phyloP scores from a whole-genome alignment of 805 yeast genomes.

The Yamadazyma nakazawae region DNA sequence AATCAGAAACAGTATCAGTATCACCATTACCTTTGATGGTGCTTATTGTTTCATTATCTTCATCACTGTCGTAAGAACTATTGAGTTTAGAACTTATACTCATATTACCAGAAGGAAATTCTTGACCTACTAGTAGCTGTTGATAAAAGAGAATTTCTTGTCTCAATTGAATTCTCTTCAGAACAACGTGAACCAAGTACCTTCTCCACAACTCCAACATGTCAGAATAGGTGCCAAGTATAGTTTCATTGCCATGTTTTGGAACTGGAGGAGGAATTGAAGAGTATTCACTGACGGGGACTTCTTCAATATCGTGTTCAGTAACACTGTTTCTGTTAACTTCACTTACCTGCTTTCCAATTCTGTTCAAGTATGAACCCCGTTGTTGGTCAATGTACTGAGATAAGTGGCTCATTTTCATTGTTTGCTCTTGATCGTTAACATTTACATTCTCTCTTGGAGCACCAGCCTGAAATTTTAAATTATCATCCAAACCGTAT shows the following conservation, averaged over 20 bases:
- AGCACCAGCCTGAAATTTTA: conserved; percentile 26
- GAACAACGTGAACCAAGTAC: conserved; percentile 33
- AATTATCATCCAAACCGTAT: conserved; percentile 18
- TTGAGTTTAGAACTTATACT: conserved; percentile 5
- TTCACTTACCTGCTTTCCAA: conserved; percentile 7
- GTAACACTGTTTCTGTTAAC: conserved; percentile 24
- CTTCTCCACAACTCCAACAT: conserved; percentile 27
- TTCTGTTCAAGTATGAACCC: conserved; percentile 11
- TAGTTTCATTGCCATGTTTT: conserved; percentile 17
- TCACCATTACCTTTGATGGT: neutral
- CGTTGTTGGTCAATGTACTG: conserved; percentile 27
- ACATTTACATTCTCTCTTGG: conserved; percentile 16
- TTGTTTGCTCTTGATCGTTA: conserved; percentile 2
- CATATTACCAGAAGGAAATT: conserved; percentile 6
- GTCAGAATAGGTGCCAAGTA: conserved; percentile 11
- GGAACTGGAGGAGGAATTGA: conserved; percentile 28
- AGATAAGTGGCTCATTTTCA: conserved; percentile 22
- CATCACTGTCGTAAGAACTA: conserved; percentile 10
- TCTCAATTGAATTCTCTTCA: conserved; percentile 36
- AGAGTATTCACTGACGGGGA: conserved; percentile 13
- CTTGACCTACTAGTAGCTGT: conserved; percentile 15
- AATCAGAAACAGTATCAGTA: conserved; percentile 11
- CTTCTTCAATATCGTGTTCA: conserved; percentile 14
- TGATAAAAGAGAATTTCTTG: conserved; percentile 40
- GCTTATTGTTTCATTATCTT: neutral